These are phyloP conservation scores for Monosporascus cannonballus DNA, from an alignment of 2,329 filamentous ascomycete genomes.

Conservation along the genomic window DNA sequence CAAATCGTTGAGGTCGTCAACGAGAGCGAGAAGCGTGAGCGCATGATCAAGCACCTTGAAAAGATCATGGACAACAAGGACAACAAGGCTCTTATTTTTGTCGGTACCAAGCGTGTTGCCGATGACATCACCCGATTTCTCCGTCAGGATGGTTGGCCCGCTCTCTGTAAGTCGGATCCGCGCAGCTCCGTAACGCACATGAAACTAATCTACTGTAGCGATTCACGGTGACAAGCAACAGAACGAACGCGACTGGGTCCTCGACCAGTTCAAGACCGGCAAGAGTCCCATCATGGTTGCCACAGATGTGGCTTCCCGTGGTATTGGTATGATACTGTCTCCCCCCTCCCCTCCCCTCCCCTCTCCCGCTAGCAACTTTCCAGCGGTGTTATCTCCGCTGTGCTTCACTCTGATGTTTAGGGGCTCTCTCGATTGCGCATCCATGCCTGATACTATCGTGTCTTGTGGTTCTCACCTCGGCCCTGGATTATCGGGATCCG, in stretches of 20 bases:
- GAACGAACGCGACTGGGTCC: conserved; percentile 98
- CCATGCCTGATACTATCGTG: conserved; percentile 83
- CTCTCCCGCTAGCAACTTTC: conserved; percentile 42
- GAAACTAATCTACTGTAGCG: conserved; percentile 48
- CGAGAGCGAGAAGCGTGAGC: conserved; percentile 95
- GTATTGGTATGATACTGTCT: conserved; percentile 92
- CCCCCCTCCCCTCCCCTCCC: conserved; percentile 37
- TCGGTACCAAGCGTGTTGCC: conserved; percentile 86
- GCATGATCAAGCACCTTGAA: conserved; percentile 96
- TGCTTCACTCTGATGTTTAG: conserved; percentile 91
- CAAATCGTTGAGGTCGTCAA: conserved; percentile 95
- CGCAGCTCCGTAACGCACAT: conserved; percentile 38
- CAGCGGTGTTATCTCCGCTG: conserved; percentile 54
- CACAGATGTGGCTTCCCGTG: conserved; percentile 98
- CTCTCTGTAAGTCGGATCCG: conserved; percentile 68
- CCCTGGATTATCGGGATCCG: conserved; percentile 83
- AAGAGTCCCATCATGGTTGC: conserved; percentile 99
- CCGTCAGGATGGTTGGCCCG: conserved; percentile 96
- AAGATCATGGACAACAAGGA: conserved; percentile 95
- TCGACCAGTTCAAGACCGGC: conserved; percentile 98
- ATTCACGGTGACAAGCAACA: conserved; percentile 99
- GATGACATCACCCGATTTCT: conserved; percentile 97
- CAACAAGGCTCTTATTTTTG: conserved; percentile 96
- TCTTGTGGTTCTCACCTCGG: conserved; percentile 68
- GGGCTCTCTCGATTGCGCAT: conserved; percentile 84